phyloP scores from a whole-genome alignment of 768 basidiomycete genomes.

The Lentinula detonsa region DNA sequence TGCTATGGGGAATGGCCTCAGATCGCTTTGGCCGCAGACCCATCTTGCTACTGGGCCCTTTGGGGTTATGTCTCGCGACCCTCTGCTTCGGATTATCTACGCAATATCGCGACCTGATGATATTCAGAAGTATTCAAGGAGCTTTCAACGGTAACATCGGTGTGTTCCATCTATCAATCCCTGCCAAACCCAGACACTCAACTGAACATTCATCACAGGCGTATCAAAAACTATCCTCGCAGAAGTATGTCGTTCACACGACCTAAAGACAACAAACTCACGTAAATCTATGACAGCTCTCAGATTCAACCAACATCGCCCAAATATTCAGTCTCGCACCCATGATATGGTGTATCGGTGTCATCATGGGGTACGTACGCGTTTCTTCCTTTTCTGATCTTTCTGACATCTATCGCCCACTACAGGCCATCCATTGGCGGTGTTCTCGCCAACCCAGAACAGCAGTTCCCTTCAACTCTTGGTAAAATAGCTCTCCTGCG shows the following conservation, averaged over 20 bases:
- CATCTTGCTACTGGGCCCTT: conserved; percentile 21
- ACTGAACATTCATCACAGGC: not conserved
- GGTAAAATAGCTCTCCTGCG: conserved; percentile 17
- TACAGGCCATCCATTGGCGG: conserved; percentile 25
- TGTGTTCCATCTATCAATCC: conserved; percentile 16
- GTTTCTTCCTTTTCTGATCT: not conserved
- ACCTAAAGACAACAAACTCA: not conserved
- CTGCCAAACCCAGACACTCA: conserved; percentile 16
- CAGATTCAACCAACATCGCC: conserved; percentile 20
- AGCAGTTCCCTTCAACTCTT: conserved; percentile 19
- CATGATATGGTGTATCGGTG: conserved; percentile 22
- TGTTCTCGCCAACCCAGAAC: conserved; percentile 21
- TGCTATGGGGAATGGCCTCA: conserved; percentile 22
- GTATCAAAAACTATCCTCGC: not conserved
- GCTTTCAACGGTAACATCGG: conserved; percentile 28
- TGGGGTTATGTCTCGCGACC: conserved; percentile 21
- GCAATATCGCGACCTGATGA: conserved; percentile 17
- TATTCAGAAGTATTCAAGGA: conserved; percentile 20
- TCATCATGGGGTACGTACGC: conserved; percentile 16
- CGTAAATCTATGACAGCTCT: conserved; percentile 13
- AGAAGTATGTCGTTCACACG: not conserved
- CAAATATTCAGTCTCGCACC: conserved; percentile 21
- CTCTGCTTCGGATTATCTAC: conserved; percentile 24
- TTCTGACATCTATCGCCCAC: not conserved
- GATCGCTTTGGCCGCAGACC: conserved; percentile 24